These are phyloP conservation scores for Viridothelium virens DNA, from an alignment of 495 filamentous ascomycete species.

Conservation along the genomic window DNA sequence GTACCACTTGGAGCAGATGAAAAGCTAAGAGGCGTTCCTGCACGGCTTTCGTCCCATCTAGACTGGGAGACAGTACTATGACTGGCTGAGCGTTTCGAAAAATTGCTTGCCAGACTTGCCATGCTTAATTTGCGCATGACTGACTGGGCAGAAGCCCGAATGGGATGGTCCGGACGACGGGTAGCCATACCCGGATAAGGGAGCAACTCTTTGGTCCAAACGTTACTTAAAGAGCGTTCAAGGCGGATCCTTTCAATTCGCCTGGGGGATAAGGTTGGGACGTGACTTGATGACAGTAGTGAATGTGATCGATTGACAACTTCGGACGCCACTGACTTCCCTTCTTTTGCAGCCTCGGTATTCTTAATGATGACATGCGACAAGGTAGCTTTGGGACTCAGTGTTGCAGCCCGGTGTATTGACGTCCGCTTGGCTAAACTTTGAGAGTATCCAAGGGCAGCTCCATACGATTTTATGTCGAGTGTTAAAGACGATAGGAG, in stretches of 20 bases:
- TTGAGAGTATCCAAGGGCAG: slow-evolving; percentile 61
- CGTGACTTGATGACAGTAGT: slow-evolving; percentile 54
- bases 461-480: slow-evolving; percentile 65
- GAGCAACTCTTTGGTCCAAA: slow-evolving; percentile 78
- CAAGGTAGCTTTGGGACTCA: slow-evolving; percentile 52
- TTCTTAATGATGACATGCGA: slow-evolving; percentile 84
- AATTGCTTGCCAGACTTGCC: slow-evolving; percentile 57
- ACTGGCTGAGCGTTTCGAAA: slow-evolving; percentile 54
- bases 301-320: slow-evolving; percentile 64
- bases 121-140: slow-evolving; percentile 79
- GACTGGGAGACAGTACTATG: slow-evolving; percentile 26
- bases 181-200: slow-evolving; percentile 79
- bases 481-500: slow-evolving; percentile 53
- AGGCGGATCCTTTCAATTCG: slow-evolving; percentile 69
- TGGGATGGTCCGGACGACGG: slow-evolving; percentile 54
- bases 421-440: slow-evolving; percentile 70
- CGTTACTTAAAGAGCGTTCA: slow-evolving; percentile 63
- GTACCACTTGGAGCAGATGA: slow-evolving; percentile 1
- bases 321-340: slow-evolving; percentile 33
- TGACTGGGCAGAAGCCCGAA: slow-evolving; percentile 63
- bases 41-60: slow-evolving; percentile 1
- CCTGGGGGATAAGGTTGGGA: slow-evolving; percentile 55
- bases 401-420: slow-evolving; percentile 65
- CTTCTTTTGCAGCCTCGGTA: slow-evolving; percentile 62
- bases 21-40: slow-evolving; percentile 6